Conservation (phyloP, 2,329 filamentous ascomycete species). For the Stagonosporopsis rhizophila region DNA sequence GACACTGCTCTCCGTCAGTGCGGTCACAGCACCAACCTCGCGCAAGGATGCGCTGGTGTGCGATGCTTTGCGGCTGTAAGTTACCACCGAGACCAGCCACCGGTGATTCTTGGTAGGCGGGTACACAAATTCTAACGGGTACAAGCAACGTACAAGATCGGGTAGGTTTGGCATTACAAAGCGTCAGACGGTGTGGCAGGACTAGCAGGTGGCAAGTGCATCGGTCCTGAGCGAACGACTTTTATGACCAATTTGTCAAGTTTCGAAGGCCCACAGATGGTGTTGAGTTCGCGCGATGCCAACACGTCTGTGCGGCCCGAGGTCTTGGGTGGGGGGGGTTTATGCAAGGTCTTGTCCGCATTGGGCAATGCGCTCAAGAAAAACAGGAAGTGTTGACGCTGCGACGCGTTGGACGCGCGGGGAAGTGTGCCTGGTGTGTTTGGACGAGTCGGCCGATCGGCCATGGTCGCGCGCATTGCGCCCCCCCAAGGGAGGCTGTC, state of each 20-base stretch:
- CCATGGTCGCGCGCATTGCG: slow-evolving; percentile 8
- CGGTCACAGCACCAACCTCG: slow-evolving; percentile 4
- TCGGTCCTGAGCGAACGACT: background rate
- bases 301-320: slow-evolving; percentile 10
- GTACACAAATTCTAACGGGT: background rate
- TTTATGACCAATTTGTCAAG: slow-evolving; percentile 15
- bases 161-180: background rate
- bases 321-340: slow-evolving; percentile 10
- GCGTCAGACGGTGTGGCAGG: background rate
- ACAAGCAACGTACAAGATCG: background rate
- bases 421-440: slow-evolving; percentile 6
- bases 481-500: slow-evolving; percentile 7
- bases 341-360: slow-evolving; percentile 15
- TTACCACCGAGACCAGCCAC: slow-evolving; percentile 14
- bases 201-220: slow-evolving; percentile 8
- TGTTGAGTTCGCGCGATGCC: slow-evolving; percentile 16
- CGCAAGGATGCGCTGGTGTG: background rate
- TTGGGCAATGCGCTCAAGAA: slow-evolving; percentile 9
- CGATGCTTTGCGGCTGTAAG: slow-evolving; percentile 7
- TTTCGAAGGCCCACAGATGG: slow-evolving; percentile 4
- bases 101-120: slow-evolving; percentile 6
- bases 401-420: slow-evolving; percentile 17
- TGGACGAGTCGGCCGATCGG: background rate
- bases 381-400: slow-evolving; percentile 18
- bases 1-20: background rate